phyloP scores from a whole-genome alignment of 108 stramenopile species.

The Pseudonitzschia delicatissima region DNA sequence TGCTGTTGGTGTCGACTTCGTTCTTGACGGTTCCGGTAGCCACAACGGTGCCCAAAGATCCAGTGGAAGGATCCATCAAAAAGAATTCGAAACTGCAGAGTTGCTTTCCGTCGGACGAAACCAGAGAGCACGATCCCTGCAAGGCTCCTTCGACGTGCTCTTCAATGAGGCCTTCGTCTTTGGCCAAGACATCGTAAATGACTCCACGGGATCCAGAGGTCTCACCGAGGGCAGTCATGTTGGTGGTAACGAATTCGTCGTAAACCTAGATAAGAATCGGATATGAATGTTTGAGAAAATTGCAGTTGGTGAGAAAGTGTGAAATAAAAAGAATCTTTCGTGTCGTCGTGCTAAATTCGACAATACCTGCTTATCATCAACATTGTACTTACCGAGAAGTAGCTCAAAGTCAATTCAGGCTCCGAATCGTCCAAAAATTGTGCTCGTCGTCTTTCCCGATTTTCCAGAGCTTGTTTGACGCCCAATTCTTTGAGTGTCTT shows the following conservation, averaged over 20 bases:
- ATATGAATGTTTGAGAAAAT: too few species aligned
- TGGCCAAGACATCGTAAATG: background rate
- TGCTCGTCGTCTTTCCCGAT: background rate
- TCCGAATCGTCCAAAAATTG: too few species aligned
- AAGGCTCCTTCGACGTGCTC: slow-evolving; percentile 10
- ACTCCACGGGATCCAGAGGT: slow-evolving; percentile 8
- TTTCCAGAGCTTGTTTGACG: background rate
- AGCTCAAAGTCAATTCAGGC: too few species aligned
- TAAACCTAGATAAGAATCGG: too few species aligned
- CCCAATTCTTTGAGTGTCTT: slow-evolving; percentile 17
- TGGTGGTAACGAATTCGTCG: slow-evolving; percentile 8
- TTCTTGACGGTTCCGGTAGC: background rate
- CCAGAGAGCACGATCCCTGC: slow-evolving; percentile 6
- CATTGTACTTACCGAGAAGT: slow-evolving; percentile 8
- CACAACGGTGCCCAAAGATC: background rate
- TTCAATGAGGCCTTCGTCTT: slow-evolving; percentile 1
- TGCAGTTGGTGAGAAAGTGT: too few species aligned
- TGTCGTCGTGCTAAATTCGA: too few species aligned
- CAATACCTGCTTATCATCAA: too few species aligned
- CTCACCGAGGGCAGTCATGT: slow-evolving; percentile 1
- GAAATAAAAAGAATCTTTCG: too few species aligned
- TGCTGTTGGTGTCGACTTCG: background rate
- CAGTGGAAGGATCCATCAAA: background rate
- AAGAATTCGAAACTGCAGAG: slow-evolving; percentile 10
- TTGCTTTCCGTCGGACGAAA: slow-evolving; percentile 1